Base-by-base conservation (phyloP, 352 stramenopile genomes). In the Thalassiosira delicatula region DNA sequence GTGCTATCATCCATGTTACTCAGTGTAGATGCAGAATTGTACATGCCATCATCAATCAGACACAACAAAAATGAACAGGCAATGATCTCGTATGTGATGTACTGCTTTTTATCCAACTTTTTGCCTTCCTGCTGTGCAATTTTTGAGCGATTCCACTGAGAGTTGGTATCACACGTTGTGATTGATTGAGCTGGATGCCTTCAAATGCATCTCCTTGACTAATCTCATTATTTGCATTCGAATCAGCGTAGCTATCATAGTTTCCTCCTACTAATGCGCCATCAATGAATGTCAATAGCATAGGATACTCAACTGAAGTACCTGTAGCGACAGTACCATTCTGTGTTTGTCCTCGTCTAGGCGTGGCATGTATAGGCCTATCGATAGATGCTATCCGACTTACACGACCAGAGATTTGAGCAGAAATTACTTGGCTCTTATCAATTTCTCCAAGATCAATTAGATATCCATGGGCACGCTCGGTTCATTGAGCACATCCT, bases 51-150 rank as follows among this genome's bases (percentile, higher is more conserved):
- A 17, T 54, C 12, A 29, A 69, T 32, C 4, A 69, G 12, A 29
- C n/a, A 21, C 3, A 71, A 19, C 42, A 71, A 21, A 44, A 71
- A 71, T 8, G 46, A 56, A 56, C 46, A 56, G n/a, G 46, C 53
- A 32, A 35, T 61, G 42, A 74, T 61, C 23, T 74, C 65, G 57
- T 74, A 63, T 25, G 65, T 63, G 57, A 63, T 44, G 44, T 74
- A 74, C 32, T 74, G 65, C 30, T 74, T 74, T 63, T 54, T 25
- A 63, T 46, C 23, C 61, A 14, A 7, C 25, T 59, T 74, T 56
- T 74, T 3, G 8, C 44, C 46, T 74, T 27, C 19, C 46, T 21
- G 1, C 27, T 8, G 7, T 42, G 44, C 12, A 74, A 17, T 19
- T 60, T 62, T 32, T 40, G 23, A 35, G 65, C 65, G 8, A 74